Evolutionary conservation across 2,329 filamentous ascomycete species (phyloP).

Genomic region (Pseudocercospora eumusae): DNA sequence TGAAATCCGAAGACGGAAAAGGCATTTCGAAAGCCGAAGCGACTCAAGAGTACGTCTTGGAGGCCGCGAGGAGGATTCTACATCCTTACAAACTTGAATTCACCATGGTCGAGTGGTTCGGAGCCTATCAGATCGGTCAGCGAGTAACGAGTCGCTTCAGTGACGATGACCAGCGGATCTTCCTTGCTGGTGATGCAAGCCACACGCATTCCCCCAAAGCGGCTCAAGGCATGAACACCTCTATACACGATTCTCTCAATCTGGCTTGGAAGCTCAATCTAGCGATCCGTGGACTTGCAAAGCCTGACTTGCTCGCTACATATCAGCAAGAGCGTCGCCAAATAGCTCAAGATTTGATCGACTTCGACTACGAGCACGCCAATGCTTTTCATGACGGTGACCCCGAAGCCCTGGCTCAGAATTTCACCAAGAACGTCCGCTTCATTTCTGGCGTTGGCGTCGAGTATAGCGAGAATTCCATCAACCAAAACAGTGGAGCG

Average conservation of each 20-base stretch:
- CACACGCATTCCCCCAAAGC: slow-evolving; percentile 41
- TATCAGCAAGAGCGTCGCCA: slow-evolving; percentile 30
- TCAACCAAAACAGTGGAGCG: slow-evolving; percentile 50
- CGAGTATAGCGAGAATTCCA: slow-evolving; percentile 64
- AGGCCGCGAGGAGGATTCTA: slow-evolving; percentile 56
- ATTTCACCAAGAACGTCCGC: slow-evolving; percentile 69
- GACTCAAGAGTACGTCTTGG: slow-evolving; percentile 70
- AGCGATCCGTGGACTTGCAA: slow-evolving; percentile 23
- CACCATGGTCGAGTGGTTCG: slow-evolving; percentile 54
- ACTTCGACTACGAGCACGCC: slow-evolving; percentile 52
- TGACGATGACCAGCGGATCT: neutral
- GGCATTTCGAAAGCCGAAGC: slow-evolving; percentile 39
- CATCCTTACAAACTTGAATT: slow-evolving; percentile 49
- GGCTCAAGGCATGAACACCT: slow-evolving; percentile 45
- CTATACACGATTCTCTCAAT: slow-evolving; percentile 41
- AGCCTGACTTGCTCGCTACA: slow-evolving; percentile 19
- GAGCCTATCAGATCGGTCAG: slow-evolving; percentile 54
- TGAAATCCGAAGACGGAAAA: slow-evolving; percentile 43
- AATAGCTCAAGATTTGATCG: slow-evolving; percentile 48
- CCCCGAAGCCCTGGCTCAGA: slow-evolving; percentile 62
- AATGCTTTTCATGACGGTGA: slow-evolving; percentile 62
- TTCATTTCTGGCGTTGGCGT: slow-evolving; percentile 74
- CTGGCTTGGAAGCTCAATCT: slow-evolving; percentile 39
- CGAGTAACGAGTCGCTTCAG: slow-evolving; percentile 50
- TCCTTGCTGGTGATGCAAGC: slow-evolving; percentile 36